Base-by-base conservation (phyloP, 306 rosid species). In the Mucuna pruriens region DNA sequence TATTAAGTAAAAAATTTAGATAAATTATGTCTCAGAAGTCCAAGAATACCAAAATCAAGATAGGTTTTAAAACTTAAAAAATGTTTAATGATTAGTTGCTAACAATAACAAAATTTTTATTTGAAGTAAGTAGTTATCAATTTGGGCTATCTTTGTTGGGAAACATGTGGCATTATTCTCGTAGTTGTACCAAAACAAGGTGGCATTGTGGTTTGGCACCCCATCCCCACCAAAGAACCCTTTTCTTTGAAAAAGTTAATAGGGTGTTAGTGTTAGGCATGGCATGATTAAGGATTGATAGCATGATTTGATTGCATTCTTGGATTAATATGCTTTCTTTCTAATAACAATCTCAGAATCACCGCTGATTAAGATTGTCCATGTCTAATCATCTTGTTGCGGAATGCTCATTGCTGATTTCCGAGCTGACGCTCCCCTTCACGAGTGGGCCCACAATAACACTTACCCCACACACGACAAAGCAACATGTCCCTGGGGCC, bases 321-420 rank as follows among this genome's bases (percentile, higher is more conserved):
- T 57, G 17, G 62, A 17, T 57, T 57, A 12, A 13, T 46, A 13
- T 66, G 40, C 46, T 40, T 9, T 49, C 46, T 40, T 9, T 49
- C 76, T 33, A 62, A 62, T 54, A 58, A 80, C 65, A 22, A 65
- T 77, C 63, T 29, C 70, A 42, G 23, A 48, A 38, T 61, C 68
- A 52, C 79, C 57, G 52, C 17, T 78, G 61, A 48, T 82, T 69
- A 69, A 38, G 84, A 61, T 86, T 76, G 40, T 25, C 26, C 26
- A 51, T 22, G 42, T 7, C 61, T 67, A 36, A 57, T 74, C 23
- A n/a, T 25, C 55, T 33, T 74, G 19, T 33, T 74, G 19, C 7
- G 22, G 7, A 23, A 38, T 31, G 2, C 38, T 39, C 16, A 33
- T 34, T 19, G 39, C 36, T 72, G 51, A 57, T 57, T 19, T 15